Percentiles rank a stretch among this genome's conserved stretches.
Conservation (phyloP, 805 yeast species). For the Dipodascus albidus region DNA sequence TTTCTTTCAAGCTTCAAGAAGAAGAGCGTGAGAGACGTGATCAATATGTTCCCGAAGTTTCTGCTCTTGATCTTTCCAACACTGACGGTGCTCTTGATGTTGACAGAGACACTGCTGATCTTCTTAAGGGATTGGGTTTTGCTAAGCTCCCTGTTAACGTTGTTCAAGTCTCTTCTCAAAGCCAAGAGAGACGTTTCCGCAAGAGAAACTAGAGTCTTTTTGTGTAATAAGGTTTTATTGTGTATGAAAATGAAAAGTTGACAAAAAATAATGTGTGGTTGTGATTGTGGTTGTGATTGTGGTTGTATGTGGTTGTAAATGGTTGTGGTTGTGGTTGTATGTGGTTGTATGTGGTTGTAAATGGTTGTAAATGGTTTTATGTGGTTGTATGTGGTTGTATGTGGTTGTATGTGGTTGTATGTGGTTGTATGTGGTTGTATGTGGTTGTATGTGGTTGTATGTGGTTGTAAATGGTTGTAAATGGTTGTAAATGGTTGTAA, state of each 20-base stretch:
- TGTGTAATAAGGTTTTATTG: not conserved
- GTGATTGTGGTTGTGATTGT: not conserved
- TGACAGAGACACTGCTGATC: slow-evolving; percentile 92
- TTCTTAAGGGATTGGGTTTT: slow-evolving; percentile 83
- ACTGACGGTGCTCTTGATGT: slow-evolving; percentile 94
- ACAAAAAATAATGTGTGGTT: not conserved
- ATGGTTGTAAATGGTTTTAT: too few relatives aligned
- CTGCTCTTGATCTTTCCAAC: slow-evolving; percentile 97
- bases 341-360: not conserved
- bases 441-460: too few relatives aligned
- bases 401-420: too few relatives aligned
- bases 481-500: too few relatives aligned
- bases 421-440: too few relatives aligned
- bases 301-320: not conserved
- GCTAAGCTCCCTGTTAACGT: slow-evolving; percentile 67
- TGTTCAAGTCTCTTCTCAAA: slow-evolving; percentile 69
- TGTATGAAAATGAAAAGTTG: slow-evolving; percentile 1
- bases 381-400: too few relatives aligned
- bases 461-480: too few relatives aligned
- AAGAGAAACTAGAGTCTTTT: slow-evolving; percentile 54
- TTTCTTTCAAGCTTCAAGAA: slow-evolving; percentile 99
- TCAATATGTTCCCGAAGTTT: slow-evolving; percentile 99
- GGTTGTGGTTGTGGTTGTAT: not conserved
- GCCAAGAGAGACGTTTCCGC: slow-evolving; percentile 82
- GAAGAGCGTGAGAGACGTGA: slow-evolving; percentile 99